Base-by-base conservation (phyloP, 2,329 filamentous ascomycete species). In the Botryotinia globosa region DNA sequence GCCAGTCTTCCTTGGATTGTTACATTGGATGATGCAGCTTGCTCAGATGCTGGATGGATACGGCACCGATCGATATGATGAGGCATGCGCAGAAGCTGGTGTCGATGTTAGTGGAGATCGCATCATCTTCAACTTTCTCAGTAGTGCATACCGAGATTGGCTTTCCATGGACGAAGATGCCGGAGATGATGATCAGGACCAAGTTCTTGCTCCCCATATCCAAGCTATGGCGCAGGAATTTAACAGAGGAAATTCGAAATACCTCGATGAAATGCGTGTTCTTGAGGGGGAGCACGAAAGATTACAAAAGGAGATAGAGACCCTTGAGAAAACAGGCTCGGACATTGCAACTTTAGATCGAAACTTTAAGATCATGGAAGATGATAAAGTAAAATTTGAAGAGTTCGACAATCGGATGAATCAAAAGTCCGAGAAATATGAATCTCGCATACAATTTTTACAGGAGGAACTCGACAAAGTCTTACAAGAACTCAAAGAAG, bases 11-110 rank as follows among this genome's bases (percentile, higher is more conserved):
- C 85, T 99, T 20, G 96, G 94, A 0, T 85, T 99, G 81, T 86
- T 99, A 68, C 94, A 99, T 83, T 99, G 96, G 96, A 95, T 99
- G 90, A 97, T 99, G 95, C 94, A 98, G 82, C 85, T 99, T 69
- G 93, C 94, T 7, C 91, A 95, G 77, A 97, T 98, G 91, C 89
- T 98, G 80, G 94, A 98, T 75, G 88, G 92, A 34, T 98, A 94
- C 80, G 85, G 89, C 1, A 82, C 85, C 71, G 91, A 94, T 73
- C 89, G 90, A 64, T 99, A 97, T 81, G 94, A 98, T 77, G 92
- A 97, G 69, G 94, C 94, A 1, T 98, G 94, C 80, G 87, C 92
- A 59, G 95, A 98, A 78, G 91, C 90, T 44, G 96, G 95, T 2
- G 89, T 96, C 63, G 96, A 99, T 81, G 90, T 98, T 42, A 90